Evolutionary conservation across 2,329 filamentous ascomycete genomes (phyloP), one percentile per base, ranked within the genome.

Genomic region (Paecilomyces sp.): DNA sequence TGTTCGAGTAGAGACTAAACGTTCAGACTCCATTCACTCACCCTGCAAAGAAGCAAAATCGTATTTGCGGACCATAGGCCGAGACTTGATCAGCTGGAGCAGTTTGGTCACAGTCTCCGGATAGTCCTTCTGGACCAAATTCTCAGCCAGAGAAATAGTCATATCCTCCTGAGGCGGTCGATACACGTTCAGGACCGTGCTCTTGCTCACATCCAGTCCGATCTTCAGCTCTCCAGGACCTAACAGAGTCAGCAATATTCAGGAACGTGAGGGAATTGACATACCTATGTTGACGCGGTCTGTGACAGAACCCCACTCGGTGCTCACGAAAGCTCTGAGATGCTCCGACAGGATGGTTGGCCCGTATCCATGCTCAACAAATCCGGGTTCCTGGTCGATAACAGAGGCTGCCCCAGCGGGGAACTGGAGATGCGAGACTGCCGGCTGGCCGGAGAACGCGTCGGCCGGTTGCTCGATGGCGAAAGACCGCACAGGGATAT

Each of bases 231-330:
- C 88, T n/a, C 89, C 89, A 11, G 88, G 87, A 1, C 82, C 87
- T 67, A 56, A 57, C 6, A 57, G 15, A 36, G 56, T 69, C 56
- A 73, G 64, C 41, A 22, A 22, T 24, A 15, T 34, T 31, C 51
- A 54, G 28, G 11, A 22, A 30, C 3, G 15, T 36, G n/a, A 11
- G 6, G 6, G 2, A 18, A 22, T 5, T 24, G 47, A 13, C 75
- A 71, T 75, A 80, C 81, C 80, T 58, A 95, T 81, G 66, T 96
- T 96, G 69, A 96, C 81, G 41, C 92, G 85, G 74, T 97, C 92
- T 1, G 90, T 91, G 15, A 95, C 79, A 51, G 87, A 90, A 55
- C 91, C 90, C 65, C 88, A 86, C 62, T 88, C 85, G 64, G 89
- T 90, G 60, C 91, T 87, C 33, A 90, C 81, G 57, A 95, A 83